Percentiles rank a stretch among this genome's conserved stretches.
These are phyloP conservation scores for Azolla pinnata DNA, from an alignment of 75 land plant genomes.

Conservation along the genomic window DNA sequence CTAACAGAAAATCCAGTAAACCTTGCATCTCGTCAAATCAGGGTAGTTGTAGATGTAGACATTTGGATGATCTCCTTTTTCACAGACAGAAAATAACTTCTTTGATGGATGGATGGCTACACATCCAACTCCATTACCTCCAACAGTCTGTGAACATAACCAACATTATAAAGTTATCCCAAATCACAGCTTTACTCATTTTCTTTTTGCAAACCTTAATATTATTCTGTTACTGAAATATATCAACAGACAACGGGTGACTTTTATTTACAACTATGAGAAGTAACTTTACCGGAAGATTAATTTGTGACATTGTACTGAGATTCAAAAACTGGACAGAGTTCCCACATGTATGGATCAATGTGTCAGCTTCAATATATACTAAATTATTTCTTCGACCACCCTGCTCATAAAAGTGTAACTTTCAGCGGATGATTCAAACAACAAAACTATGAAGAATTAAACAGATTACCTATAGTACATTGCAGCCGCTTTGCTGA, in stretches of 20 bases:
- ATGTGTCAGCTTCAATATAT: constrained; percentile 12
- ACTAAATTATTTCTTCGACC: constrained; percentile 22
- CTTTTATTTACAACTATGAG: background rate
- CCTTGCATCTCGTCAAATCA: constrained; percentile 16
- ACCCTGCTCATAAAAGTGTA: constrained; percentile 17
- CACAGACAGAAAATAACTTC: constrained; percentile 28
- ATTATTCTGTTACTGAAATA: too few species aligned
- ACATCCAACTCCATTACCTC: constrained; percentile 25
- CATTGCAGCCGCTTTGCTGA: too few species aligned
- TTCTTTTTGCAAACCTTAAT: too few species aligned
- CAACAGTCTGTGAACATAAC: constrained; percentile 23
- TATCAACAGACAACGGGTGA: background rate
- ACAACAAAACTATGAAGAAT: too few species aligned
- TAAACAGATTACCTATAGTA: too few species aligned
- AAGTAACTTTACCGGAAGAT: constrained; percentile 13
- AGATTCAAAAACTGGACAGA: constrained; percentile 25
- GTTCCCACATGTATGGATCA: constrained; percentile 33
- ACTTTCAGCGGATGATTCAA: too few species aligned
- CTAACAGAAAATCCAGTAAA: constrained; percentile 1
- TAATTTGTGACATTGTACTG: constrained; percentile 8
- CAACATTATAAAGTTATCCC: background rate
- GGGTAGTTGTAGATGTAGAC: constrained; percentile 32
- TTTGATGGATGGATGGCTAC: constrained; percentile 30
- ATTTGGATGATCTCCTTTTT: constrained; percentile 26
- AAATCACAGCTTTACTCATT: too few species aligned